Percentiles rank a stretch among this genome's conserved stretches.
Evolutionary conservation across 2,329 filamentous ascomycete species (phyloP).

Genomic region (Colletotrichum tabaci): DNA sequence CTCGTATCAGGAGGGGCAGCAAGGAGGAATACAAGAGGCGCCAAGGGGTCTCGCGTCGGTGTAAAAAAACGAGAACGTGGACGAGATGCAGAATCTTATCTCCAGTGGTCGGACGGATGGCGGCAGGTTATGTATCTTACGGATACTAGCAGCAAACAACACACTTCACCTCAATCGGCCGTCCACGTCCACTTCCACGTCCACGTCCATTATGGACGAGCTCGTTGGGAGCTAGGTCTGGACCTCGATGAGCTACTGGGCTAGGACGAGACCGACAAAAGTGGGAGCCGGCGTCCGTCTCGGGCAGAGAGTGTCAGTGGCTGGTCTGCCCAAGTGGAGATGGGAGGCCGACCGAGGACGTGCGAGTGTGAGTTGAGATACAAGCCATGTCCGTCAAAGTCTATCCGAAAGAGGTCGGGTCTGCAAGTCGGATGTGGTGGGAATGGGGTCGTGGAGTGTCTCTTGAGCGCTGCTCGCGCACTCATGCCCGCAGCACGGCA

Average conservation of each 20-base stretch:
- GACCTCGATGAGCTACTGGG: constrained; percentile 18
- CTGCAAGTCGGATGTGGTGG: constrained; percentile 29
- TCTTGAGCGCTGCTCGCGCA: constrained; percentile 29
- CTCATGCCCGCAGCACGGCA: constrained; percentile 25
- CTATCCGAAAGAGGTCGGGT: constrained; percentile 10
- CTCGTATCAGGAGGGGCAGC: constrained; percentile 13
- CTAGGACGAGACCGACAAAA: constrained; percentile 29
- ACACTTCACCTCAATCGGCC: constrained; percentile 10
- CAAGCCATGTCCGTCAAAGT: constrained; percentile 17
- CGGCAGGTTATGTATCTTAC: constrained; percentile 39
- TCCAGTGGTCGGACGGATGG: constrained; percentile 24
- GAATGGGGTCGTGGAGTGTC: background rate
- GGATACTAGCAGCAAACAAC: constrained; percentile 42
- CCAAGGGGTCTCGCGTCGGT: constrained; percentile 21
- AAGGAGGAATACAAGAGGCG: background rate
- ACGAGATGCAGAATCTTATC: background rate
- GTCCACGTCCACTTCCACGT: background rate
- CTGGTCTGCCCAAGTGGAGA: constrained; percentile 37
- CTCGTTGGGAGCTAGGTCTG: constrained; percentile 15
- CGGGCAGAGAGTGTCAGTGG: constrained; percentile 36
- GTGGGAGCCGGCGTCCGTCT: constrained; percentile 31
- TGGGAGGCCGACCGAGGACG: constrained; percentile 35
- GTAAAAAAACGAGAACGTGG: constrained; percentile 24
- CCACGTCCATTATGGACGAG: constrained; percentile 8
- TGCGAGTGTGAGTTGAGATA: constrained; percentile 20